Evolutionary conservation across 495 filamentous ascomycete species (phyloP).

Genomic region (Neurospora pannonica): DNA sequence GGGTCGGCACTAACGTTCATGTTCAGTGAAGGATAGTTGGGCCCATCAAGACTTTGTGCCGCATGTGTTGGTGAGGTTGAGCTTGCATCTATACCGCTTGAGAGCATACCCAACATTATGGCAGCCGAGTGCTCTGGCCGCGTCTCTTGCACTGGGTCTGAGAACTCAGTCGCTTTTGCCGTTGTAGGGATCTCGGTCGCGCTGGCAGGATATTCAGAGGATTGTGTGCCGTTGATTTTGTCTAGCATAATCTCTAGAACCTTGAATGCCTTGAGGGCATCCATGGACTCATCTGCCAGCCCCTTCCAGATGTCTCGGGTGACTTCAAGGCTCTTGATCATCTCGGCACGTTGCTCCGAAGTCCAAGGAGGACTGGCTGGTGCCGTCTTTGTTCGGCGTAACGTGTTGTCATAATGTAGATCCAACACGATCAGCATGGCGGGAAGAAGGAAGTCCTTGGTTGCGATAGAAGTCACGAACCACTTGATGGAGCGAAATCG

Average conservation of each 20-base stretch:
- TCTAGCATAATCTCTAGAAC: conserved; percentile 69
- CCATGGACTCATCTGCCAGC: conserved; percentile 65
- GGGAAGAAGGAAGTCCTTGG: conserved; percentile 78
- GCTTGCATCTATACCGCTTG: conserved; percentile 50
- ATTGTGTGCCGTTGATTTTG: conserved; percentile 47
- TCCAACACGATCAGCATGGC: conserved; percentile 85
- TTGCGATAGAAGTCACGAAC: conserved; percentile 66
- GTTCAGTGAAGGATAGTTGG: not conserved
- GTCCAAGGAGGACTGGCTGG: conserved; percentile 54
- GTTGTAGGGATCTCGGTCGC: conserved; percentile 15
- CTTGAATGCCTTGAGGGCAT: conserved; percentile 76
- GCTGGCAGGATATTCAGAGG: conserved; percentile 9
- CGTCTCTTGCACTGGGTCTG: conserved; percentile 23
- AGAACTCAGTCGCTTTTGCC: conserved; percentile 19
- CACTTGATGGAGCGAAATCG: conserved; percentile 61
- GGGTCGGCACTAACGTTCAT: not conserved
- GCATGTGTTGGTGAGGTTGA: conserved; percentile 27
- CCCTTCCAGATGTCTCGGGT: conserved; percentile 71
- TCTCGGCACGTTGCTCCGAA: conserved; percentile 60
- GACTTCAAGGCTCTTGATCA: conserved; percentile 63
- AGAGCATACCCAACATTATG: conserved; percentile 74
- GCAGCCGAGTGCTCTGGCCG: conserved; percentile 60
- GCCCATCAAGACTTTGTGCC: not conserved
- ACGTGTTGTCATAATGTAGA: conserved; percentile 44
- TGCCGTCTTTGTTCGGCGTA: conserved; percentile 5